These are phyloP conservation scores for Chaetomidium leptoderma DNA, from an alignment of 495 filamentous ascomycete species.

Conservation along the genomic window DNA sequence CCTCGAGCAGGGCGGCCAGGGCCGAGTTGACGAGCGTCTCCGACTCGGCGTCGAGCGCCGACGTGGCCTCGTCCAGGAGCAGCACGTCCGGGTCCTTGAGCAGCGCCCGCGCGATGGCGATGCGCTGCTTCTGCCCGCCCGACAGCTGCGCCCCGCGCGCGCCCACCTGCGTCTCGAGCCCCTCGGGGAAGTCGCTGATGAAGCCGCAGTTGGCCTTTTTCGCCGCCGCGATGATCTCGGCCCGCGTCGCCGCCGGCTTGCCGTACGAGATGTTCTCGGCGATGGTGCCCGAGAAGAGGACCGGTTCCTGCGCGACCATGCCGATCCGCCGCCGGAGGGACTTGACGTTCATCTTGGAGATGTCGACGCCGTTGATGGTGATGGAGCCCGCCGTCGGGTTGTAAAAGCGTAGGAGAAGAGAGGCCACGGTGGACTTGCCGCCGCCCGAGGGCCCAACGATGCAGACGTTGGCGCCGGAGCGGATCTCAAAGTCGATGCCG, in stretches of 20 bases:
- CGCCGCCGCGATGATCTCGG: conserved; percentile 81
- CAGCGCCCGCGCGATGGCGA: conserved; percentile 90
- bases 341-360: conserved; percentile 86
- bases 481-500: conserved; percentile 81
- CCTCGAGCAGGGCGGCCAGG: conserved; percentile 69
- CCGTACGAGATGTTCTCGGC: conserved; percentile 97
- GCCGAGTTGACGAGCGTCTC: conserved; percentile 94
- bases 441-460: conserved; percentile 94
- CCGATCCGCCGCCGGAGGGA: conserved; percentile 91
- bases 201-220: conserved; percentile 95
- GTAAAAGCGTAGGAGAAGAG: conserved; percentile 86
- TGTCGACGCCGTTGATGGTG: conserved; percentile 77
- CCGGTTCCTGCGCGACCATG: conserved; percentile 90
- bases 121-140: conserved; percentile 95
- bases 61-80: conserved; percentile 91
- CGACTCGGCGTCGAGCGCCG: conserved; percentile 92
- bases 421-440: conserved; percentile 91
- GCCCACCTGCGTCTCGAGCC: conserved; percentile 89
- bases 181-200: conserved; percentile 93
- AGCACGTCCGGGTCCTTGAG: conserved; percentile 96
- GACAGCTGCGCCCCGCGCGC: conserved; percentile 90
- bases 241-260: conserved; percentile 68
- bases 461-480: conserved; percentile 88
- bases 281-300: conserved; percentile 91
- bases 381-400: conserved; percentile 73